Percentiles rank a stretch among this genome's conserved stretches.
Conservation (phyloP, 2,329 filamentous ascomycete species). For the Penicillium brevicompactum region DNA sequence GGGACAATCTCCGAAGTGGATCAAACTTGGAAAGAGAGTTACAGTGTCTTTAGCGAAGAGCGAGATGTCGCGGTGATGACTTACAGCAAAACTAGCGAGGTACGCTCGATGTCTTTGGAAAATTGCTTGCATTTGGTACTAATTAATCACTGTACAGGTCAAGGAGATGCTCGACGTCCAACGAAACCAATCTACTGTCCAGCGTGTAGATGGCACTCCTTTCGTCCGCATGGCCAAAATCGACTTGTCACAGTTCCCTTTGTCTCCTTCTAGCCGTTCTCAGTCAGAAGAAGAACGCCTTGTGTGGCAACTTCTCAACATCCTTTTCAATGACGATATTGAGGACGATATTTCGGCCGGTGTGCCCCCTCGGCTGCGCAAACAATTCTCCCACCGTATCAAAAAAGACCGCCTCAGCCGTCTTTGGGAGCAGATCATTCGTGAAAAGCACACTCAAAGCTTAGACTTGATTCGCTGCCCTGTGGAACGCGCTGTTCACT, state of each 20-base stretch:
- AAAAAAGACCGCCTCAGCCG: conserved; percentile 51
- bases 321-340: conserved; percentile 76
- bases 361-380: conserved; percentile 41
- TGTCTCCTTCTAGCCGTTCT: conserved; percentile 30
- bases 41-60: conserved; percentile 45
- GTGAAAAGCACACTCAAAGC: conserved; percentile 68
- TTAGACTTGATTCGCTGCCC: conserved; percentile 65
- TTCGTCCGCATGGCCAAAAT: conserved; percentile 44
- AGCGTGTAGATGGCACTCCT: conserved; percentile 61
- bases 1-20: conserved; percentile 20
- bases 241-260: conserved; percentile 37
- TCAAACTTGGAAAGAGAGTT: conserved; percentile 57
- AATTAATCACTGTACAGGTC: conserved; percentile 15
- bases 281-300: conserved; percentile 40
- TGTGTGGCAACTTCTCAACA: conserved; percentile 82
- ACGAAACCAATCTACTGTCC: conserved; percentile 46
- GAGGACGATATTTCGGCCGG: conserved; percentile 49
- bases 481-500: conserved; percentile 82
- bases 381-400: conserved; percentile 46
- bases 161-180: conserved; percentile 38
- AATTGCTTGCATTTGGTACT: not conserved
- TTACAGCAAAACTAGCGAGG: conserved; percentile 25
- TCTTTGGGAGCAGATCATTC: conserved; percentile 45
- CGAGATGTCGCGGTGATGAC: conserved; percentile 34
- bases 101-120: conserved; percentile 11